Evolutionary conservation across 2,329 filamentous ascomycete genomes (phyloP).

Genomic region (Trichoderma lentiforme): DNA sequence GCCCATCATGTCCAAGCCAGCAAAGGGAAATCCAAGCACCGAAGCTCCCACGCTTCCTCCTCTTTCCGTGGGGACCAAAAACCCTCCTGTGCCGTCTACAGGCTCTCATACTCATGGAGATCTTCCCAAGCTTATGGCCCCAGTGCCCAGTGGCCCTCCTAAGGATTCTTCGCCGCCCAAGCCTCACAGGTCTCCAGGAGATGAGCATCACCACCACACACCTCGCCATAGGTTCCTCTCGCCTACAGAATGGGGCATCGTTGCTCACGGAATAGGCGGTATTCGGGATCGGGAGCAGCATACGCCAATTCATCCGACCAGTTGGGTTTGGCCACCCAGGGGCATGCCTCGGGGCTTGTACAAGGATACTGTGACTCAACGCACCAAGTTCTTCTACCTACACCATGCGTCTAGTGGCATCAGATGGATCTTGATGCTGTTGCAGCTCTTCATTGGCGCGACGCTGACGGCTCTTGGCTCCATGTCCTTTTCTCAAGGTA

Average conservation of each 20-base stretch:
- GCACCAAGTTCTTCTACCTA: constrained; percentile 43
- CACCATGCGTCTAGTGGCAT: constrained; percentile 43
- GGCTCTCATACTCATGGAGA: neutral
- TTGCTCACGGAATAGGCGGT: constrained; percentile 48
- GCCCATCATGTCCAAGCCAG: constrained; percentile 18
- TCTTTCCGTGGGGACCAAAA: neutral
- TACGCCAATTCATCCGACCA: constrained; percentile 40
- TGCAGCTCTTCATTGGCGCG: constrained; percentile 49
- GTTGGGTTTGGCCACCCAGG: constrained; percentile 43
- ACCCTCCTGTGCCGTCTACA: neutral
- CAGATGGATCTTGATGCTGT: constrained; percentile 46
- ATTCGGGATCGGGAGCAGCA: constrained; percentile 45
- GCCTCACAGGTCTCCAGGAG: constrained; percentile 17
- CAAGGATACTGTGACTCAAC: constrained; percentile 44
- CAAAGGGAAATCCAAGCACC: neutral
- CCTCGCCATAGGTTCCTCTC: constrained; percentile 40
- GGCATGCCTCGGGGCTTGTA: constrained; percentile 50
- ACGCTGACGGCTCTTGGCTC: constrained; percentile 50
- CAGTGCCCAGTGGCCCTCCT: neutral
- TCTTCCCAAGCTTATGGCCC: neutral
- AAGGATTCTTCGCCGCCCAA: neutral
- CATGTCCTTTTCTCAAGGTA: constrained; percentile 35
- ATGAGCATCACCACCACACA: constrained; percentile 21
- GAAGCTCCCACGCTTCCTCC: constrained; percentile 19
- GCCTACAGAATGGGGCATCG: constrained; percentile 43